These are phyloP conservation scores for Lecanicillium sp. DNA, from an alignment of 2,329 filamentous ascomycete species.

Conservation along the genomic window DNA sequence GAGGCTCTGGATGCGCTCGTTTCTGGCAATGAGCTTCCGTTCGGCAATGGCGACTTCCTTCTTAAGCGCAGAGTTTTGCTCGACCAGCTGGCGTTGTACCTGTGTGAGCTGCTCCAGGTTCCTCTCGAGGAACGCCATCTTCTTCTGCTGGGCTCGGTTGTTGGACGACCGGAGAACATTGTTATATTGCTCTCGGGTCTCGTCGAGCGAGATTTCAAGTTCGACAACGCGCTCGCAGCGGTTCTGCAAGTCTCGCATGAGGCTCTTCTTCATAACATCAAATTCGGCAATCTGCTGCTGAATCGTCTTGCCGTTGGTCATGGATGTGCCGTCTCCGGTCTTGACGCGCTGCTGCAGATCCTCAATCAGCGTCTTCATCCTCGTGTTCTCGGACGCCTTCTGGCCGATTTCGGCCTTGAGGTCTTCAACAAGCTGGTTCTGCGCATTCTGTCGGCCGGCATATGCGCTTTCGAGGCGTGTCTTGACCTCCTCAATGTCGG, in stretches of 20 bases:
- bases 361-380: constrained; percentile 72
- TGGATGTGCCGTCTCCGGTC: constrained; percentile 48
- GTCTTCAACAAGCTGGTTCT: constrained; percentile 65
- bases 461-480: constrained; percentile 69
- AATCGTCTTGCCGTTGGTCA: constrained; percentile 78
- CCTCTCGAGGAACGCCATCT: constrained; percentile 98
- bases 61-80: constrained; percentile 95
- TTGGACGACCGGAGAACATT: constrained; percentile 94
- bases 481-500: constrained; percentile 80
- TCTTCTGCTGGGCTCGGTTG: constrained; percentile 98
- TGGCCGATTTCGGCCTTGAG: constrained; percentile 67
- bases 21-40: constrained; percentile 90
- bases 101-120: constrained; percentile 97
- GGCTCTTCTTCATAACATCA: constrained; percentile 98
- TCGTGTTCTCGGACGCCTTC: constrained; percentile 73
- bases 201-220: constrained; percentile 93
- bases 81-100: constrained; percentile 93
- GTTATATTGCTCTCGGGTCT: constrained; percentile 98
- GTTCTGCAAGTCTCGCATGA: constrained; percentile 98
- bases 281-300: constrained; percentile 98
- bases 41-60: constrained; percentile 99
- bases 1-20: constrained; percentile 91
- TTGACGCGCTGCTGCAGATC: constrained; percentile 70
- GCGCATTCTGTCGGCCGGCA: constrained; percentile 63
- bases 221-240: constrained; percentile 96